Evolutionary conservation across 2,329 filamentous ascomycete genomes (phyloP), one percentile per base, ranked within the genome.

Genomic region (Bipolaris zeicola): DNA sequence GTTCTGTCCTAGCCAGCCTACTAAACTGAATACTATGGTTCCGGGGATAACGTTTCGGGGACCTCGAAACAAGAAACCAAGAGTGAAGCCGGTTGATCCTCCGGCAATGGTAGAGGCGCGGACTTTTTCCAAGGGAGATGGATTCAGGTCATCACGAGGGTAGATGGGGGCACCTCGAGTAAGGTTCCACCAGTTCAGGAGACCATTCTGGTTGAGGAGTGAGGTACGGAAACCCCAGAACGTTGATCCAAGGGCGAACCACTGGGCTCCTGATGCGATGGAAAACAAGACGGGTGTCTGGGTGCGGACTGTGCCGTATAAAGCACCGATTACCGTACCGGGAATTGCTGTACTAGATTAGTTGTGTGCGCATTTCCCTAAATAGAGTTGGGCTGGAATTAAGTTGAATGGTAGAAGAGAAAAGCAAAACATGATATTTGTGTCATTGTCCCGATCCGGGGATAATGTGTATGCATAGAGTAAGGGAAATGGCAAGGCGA

Each of bases 221-320:
- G 71, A 62, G n/a, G 70, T 67, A 10, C 80, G 75, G 24, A 68
- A 80, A 87, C 89, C 88, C 82, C 88, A 94, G 72, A 88, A 97
- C 14, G 86, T 89, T 44, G 84, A 86, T 34, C 91, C 91, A 37
- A 96, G 82, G 39, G 85, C 83, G 75, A 91, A 91, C 85, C 91
- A 96, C 77, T 96, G 92, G 38, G 91, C 80, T 16, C 91, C 89
- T 20, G 89, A 87, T 36, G 88, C 83, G 11, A 89, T 65, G 0
- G 91, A 88, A 77, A 92, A 94, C 6, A 94, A 76, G 2, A 86
- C 73, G 3, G 85, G 82, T 3, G 90, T 88, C 13, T 84, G 85
- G 16, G 89, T 88, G 55, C 87, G 84, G 45, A 93, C 57, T 16
- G 81, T 79, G 31, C 80, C 80, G 47, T 75, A 74, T 46, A 78